Conservation (phyloP, 495 filamentous ascomycete species). For the Xylaria intraflava region DNA sequence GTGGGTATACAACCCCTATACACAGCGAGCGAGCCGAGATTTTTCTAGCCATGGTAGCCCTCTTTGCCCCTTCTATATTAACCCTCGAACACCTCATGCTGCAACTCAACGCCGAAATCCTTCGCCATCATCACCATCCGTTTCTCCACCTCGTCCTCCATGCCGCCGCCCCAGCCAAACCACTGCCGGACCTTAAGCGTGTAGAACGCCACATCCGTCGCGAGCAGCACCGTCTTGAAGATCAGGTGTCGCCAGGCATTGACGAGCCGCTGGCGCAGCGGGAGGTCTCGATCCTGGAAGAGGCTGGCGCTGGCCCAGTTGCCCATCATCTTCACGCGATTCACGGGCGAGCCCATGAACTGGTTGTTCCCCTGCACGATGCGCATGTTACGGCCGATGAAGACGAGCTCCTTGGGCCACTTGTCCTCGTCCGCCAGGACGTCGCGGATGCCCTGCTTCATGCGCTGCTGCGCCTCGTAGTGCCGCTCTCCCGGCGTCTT, state of each 20-base stretch:
- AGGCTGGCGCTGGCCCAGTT: constrained; percentile 78
- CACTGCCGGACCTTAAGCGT: constrained; percentile 69
- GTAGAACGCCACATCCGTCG: constrained; percentile 77
- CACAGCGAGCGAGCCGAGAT: constrained; percentile 10
- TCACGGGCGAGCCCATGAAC: constrained; percentile 87
- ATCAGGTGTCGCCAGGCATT: constrained; percentile 62
- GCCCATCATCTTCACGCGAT: constrained; percentile 90
- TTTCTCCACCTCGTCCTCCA: constrained; percentile 90
- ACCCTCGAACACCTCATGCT: constrained; percentile 84
- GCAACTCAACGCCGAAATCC: constrained; percentile 84
- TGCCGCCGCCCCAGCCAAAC: constrained; percentile 67
- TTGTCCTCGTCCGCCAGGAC: constrained; percentile 84
- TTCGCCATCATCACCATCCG: constrained; percentile 81
- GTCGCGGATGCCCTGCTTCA: constrained; percentile 76
- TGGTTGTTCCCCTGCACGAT: constrained; percentile 68
- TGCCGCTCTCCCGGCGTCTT: constrained; percentile 59
- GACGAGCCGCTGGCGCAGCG: constrained; percentile 38
- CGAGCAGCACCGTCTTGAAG: constrained; percentile 70
- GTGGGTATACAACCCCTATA: neutral
- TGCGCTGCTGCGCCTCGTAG: constrained; percentile 79
- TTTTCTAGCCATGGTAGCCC: neutral
- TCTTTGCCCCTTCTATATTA: constrained; percentile 27
- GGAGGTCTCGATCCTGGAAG: constrained; percentile 51
- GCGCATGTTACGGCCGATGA: constrained; percentile 89
- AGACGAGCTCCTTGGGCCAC: constrained; percentile 89